Conservation (phyloP, 306 rosid species). For the Geum urbanum region DNA sequence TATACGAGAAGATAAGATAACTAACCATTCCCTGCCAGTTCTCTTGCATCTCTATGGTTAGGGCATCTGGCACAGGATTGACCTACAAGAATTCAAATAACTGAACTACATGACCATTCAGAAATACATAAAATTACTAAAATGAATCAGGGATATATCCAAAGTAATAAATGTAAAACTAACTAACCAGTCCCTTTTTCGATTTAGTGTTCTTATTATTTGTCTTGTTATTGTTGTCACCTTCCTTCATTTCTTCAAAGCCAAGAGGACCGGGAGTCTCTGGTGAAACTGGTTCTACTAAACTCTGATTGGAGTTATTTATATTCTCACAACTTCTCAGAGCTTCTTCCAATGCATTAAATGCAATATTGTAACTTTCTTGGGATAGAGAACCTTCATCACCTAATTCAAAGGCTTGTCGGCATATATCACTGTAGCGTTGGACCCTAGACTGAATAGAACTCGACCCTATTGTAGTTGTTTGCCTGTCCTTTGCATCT, state of each 20-base stretch:
- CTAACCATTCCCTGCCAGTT: conserved; percentile 45
- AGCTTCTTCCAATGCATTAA: conserved; percentile 41
- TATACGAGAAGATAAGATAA: conserved; percentile 1
- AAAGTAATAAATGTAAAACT: conserved; percentile 14
- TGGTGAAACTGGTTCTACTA: conserved; percentile 24
- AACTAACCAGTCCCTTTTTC: conserved; percentile 32
- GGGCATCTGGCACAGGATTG: conserved; percentile 24
- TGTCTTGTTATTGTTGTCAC: conserved; percentile 20
- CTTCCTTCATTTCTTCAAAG: conserved; percentile 29
- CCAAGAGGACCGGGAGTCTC: conserved; percentile 24
- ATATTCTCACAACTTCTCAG: conserved; percentile 37
- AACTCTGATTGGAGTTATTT: conserved; percentile 24
- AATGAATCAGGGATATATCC: neutral
- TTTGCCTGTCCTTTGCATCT: conserved; percentile 35
- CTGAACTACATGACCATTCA: conserved; percentile 1
- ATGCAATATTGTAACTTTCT: conserved; percentile 39
- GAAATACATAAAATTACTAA: neutral
- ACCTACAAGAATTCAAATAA: conserved; percentile 23
- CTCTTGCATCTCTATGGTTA: conserved; percentile 24
- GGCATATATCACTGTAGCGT: conserved; percentile 37
- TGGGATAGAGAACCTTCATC: conserved; percentile 50
- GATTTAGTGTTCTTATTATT: conserved; percentile 26
- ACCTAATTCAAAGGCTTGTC: conserved; percentile 37
- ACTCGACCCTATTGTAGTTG: conserved; percentile 15
- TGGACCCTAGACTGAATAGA: conserved; percentile 23